Percentiles rank a stretch among this genome's conserved stretches.
phyloP scores from a whole-genome alignment of 805 yeast genomes.

The Wickerhamiella vanderwaltii region DNA sequence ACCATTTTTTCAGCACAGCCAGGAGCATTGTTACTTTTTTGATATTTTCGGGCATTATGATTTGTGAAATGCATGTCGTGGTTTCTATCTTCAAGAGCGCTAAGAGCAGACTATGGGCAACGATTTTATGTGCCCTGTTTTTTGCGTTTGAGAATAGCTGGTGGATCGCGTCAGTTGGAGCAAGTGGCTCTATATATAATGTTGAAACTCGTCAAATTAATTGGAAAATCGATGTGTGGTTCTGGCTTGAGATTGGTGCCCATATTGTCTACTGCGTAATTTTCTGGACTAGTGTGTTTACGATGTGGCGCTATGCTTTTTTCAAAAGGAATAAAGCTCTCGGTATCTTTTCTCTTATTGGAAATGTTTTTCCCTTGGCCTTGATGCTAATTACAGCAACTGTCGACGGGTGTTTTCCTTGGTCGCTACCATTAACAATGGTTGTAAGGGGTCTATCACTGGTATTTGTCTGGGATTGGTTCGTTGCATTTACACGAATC shows the following conservation, averaged over 20 bases:
- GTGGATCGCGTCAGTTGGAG: slow-evolving; percentile 7
- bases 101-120: background rate
- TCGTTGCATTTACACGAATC: background rate
- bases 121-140: background rate
- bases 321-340: slow-evolving; percentile 4
- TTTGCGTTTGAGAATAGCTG: slow-evolving; percentile 4
- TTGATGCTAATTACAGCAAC: slow-evolving; percentile 3
- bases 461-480: slow-evolving; percentile 5
- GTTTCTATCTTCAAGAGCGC: background rate
- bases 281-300: background rate
- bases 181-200: background rate
- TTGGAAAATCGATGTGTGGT: background rate
- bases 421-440: slow-evolving; percentile 5
- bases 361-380: background rate
- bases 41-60: background rate
- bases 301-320: slow-evolving; percentile 1
- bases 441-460: background rate
- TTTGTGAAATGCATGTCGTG: slow-evolving; percentile 5
- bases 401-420: slow-evolving; percentile 2
- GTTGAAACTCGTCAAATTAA: background rate
- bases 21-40: background rate
- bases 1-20: background rate
- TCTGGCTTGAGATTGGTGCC: slow-evolving; percentile 2
- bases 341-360: background rate
- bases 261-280: background rate